These are phyloP conservation scores for Penicillium oxalicum DNA, from an alignment of 2,329 filamentous ascomycete genomes.

Conservation along the genomic window DNA sequence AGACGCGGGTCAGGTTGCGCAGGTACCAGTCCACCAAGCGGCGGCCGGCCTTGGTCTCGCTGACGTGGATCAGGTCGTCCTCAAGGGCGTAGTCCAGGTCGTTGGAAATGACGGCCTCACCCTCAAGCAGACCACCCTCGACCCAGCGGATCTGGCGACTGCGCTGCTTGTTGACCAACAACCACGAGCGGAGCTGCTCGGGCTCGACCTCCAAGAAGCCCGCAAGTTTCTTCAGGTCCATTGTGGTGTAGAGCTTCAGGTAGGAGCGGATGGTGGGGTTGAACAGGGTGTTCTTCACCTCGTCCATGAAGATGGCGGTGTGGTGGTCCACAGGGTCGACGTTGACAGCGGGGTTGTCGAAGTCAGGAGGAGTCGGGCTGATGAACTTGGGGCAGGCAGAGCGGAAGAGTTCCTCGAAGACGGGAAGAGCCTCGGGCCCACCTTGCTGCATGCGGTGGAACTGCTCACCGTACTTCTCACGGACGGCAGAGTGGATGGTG, in stretches of 20 bases:
- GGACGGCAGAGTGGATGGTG: constrained; percentile 95
- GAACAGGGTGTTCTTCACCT: constrained; percentile 99
- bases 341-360: constrained; percentile 93
- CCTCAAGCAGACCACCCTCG: constrained; percentile 83
- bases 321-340: constrained; percentile 97
- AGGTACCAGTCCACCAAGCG: constrained; percentile 99
- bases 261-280: constrained; percentile 97
- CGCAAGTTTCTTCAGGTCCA: constrained; percentile 97
- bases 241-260: constrained; percentile 97
- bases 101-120: constrained; percentile 85
- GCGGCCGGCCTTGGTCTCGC: constrained; percentile 94
- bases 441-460: constrained; percentile 94
- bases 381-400: constrained; percentile 99
- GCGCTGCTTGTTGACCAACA: constrained; percentile 97
- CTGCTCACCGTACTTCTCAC: constrained; percentile 99
- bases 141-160: constrained; percentile 94
- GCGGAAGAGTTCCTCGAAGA: constrained; percentile 98
- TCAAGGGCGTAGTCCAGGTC: constrained; percentile 97
- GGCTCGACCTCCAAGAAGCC: constrained; percentile 95
- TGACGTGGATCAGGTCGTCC: constrained; percentile 95
- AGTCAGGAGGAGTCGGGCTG: constrained; percentile 91
- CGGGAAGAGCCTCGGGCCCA: constrained; percentile 86
- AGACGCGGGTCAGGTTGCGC: constrained; percentile 90
- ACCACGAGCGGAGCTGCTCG: constrained; percentile 89
- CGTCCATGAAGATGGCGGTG: constrained; percentile 96